phyloP scores from a whole-genome alignment of 2,329 filamentous ascomycete species.

The Cryphonectria carpinicola region DNA sequence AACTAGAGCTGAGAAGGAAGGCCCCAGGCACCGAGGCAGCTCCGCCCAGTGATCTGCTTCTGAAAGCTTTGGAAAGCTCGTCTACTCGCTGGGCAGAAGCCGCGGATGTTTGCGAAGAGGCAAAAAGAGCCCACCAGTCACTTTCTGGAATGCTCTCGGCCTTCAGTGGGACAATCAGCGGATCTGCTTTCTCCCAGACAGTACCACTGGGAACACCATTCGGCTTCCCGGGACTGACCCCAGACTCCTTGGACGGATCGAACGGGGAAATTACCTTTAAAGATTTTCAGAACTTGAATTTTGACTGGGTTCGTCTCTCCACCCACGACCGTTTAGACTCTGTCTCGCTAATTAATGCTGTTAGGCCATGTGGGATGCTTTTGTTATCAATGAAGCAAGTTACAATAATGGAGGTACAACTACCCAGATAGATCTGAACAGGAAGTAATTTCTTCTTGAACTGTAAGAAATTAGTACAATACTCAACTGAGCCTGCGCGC shows the following conservation, averaged over 20 bases:
- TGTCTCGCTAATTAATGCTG: too few species aligned
- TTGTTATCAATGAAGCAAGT: neutral
- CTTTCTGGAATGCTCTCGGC: neutral
- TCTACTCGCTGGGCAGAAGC: neutral
- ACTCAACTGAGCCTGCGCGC: too few species aligned
- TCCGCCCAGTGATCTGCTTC: neutral
- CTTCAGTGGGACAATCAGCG: neutral
- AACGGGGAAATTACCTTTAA: neutral
- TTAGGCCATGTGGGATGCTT: neutral
- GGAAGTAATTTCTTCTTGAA: too few species aligned
- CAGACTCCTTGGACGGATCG: neutral
- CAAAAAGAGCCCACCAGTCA: neutral
- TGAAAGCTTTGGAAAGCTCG: neutral
- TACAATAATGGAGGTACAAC: neutral
- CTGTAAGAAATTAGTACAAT: too few species aligned
- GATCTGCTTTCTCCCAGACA: neutral
- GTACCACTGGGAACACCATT: neutral
- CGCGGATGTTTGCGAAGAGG: neutral
- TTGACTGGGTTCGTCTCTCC: neutral
- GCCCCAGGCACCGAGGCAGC: too few species aligned
- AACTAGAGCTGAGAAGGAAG: constrained; percentile 30
- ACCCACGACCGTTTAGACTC: too few species aligned
- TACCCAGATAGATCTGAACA: too few species aligned
- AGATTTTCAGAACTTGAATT: neutral
- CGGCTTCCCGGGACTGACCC: too few species aligned